A percentile compares a stretch with the other conserved stretches of the same genome.
These are phyloP conservation scores for Collariella sp. DNA, from an alignment of 495 filamentous ascomycete genomes.

Conservation along the genomic window DNA sequence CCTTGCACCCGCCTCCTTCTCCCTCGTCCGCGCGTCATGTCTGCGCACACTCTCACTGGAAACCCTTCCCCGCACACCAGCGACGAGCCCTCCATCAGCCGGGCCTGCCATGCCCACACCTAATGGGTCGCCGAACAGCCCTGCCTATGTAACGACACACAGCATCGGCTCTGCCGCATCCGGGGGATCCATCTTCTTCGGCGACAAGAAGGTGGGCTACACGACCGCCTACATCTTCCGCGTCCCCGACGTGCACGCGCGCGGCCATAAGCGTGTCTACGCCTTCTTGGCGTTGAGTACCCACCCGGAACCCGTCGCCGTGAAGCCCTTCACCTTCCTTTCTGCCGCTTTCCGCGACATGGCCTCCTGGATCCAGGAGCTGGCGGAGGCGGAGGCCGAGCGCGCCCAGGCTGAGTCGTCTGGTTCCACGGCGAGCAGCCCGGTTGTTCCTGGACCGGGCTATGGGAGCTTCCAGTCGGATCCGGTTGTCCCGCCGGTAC, in stretches of 20 bases:
- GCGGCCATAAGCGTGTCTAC: slow-evolving; percentile 78
- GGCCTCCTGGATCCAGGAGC: slow-evolving; percentile 58
- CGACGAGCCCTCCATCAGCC: slow-evolving; percentile 22
- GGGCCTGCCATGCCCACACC: slow-evolving; percentile 30
- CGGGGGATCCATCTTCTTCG: slow-evolving; percentile 76
- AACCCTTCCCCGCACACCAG: slow-evolving; percentile 59
- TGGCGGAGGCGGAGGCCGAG: slow-evolving; percentile 54
- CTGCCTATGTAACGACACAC: slow-evolving; percentile 46
- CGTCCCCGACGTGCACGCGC: slow-evolving; percentile 77
- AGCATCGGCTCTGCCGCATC: slow-evolving; percentile 34
- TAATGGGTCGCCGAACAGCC: slow-evolving; percentile 26
- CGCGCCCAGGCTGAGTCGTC: slow-evolving; percentile 34
- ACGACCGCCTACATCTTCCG: slow-evolving; percentile 92
- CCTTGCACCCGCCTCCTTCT: slow-evolving; percentile 64
- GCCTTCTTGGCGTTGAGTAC: slow-evolving; percentile 73
- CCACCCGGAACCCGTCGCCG: slow-evolving; percentile 63
- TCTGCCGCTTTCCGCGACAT: slow-evolving; percentile 68
- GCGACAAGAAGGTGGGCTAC: slow-evolving; percentile 71
- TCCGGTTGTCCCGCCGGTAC: slow-evolving; percentile 16
- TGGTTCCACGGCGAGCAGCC: slow-evolving; percentile 30
- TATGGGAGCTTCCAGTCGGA: slow-evolving; percentile 24
- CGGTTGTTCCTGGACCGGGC: slow-evolving; percentile 20
- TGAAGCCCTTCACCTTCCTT: slow-evolving; percentile 65
- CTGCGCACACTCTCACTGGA: slow-evolving; percentile 83
- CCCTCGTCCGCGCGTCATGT: slow-evolving; percentile 74